Evolutionary conservation across 768 basidiomycete species (phyloP), one percentile per base, ranked within the genome.

Genomic region (Termitomyces eurrhizus): DNA sequence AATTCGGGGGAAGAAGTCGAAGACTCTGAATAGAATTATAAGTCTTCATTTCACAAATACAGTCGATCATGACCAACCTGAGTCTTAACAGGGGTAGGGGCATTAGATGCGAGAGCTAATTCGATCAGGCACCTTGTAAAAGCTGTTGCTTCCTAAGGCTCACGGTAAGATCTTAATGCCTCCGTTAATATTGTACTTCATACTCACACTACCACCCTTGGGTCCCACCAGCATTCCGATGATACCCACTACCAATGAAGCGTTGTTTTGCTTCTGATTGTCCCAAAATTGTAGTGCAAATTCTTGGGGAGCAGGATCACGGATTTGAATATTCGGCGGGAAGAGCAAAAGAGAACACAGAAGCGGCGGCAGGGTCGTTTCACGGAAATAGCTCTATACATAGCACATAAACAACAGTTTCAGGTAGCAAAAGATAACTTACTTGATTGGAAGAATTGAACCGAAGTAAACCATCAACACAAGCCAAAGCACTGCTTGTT

Each of bases 281-380:
- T 95, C 93, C 97, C 97, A 99, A 73, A 94, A 94, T 70, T 99
- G 97, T 49, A 98, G 75, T 1, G 95, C 89, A 73, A 98, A 98
- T 63, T 92, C 89, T 70, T 97, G 92, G 1, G 88, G 90, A n/a
- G 83, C 81, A 6, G 77, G 67, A 57, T 84, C 81, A 57, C 82
- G 80, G 29, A 83, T 71, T 36, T 83, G 82, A 1, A 91, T 72
- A 50, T 78, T 81, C 33, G 84, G 80, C 35, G 89, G 90, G 72
- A 88, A 94, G 50, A 85, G 86, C 48, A 90, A 80, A 26, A 89
- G 80, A 32, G 82, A 85, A 63, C 87, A 83, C 60, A 95, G 67
- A 58, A 88, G 67, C 60, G 89, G 73, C 64, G 88, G 81, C 65
- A 95, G 76, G 62, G 89, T 72, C 1, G 93, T 92, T 76, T 95